Percentiles rank a stretch among this genome's conserved stretches.
Evolutionary conservation across 176 grass and related monocot species (phyloP).

Genomic region (Rhynchospora breviuscula): DNA sequence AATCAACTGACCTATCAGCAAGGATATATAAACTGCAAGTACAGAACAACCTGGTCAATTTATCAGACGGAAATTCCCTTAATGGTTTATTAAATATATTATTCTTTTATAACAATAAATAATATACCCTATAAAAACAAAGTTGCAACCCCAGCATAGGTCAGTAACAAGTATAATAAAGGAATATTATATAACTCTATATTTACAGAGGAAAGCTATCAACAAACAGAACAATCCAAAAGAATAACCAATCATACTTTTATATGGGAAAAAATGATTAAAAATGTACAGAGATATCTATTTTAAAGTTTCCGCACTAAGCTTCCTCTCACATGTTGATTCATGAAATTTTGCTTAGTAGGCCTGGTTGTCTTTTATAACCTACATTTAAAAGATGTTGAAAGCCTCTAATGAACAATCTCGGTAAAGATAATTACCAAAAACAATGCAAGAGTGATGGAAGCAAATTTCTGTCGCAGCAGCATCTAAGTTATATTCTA

Average conservation of each 20-base stretch:
- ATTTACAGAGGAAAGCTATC: not conserved
- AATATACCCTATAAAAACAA: not conserved
- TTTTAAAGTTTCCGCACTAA: not conserved
- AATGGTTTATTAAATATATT: not conserved
- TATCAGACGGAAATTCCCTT: not conserved
- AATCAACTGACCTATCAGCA: not conserved
- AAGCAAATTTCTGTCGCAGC: not conserved
- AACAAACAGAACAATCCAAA: not conserved
- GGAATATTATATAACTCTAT: not conserved
- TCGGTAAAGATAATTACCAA: slow-evolving; percentile 15
- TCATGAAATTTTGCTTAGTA: not conserved
- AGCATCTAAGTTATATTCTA: not conserved
- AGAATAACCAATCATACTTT: not conserved
- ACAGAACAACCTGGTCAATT: not conserved
- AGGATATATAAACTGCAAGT: not conserved
- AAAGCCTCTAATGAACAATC: not conserved
- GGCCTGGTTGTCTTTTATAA: not conserved
- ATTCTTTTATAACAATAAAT: not conserved
- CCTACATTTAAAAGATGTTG: not conserved
- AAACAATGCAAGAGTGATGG: not conserved
- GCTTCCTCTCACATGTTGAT: not conserved
- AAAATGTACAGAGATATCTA: not conserved
- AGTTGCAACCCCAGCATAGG: not conserved
- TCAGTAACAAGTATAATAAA: not conserved
- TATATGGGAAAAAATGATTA: not conserved